These are phyloP conservation scores for Pisolithus marmoratus DNA, from an alignment of 768 basidiomycete genomes.

Conservation along the genomic window DNA sequence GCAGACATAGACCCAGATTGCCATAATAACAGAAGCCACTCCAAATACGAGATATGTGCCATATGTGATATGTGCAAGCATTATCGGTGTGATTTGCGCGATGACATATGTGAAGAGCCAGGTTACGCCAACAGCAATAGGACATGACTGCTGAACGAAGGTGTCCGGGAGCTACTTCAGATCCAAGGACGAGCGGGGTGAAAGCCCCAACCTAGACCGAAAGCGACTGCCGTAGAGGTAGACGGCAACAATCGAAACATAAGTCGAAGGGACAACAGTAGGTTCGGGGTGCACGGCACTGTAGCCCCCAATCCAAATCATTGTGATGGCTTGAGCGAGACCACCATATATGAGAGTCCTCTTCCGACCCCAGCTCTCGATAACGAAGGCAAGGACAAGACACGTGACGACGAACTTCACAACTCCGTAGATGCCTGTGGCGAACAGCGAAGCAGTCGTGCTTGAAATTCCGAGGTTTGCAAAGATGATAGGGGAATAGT, in stretches of 20 bases:
- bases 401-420: conserved; percentile 31
- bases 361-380: conserved; percentile 37
- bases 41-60: conserved; percentile 32
- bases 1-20: conserved; percentile 29
- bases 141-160: conserved; percentile 28
- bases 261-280: conserved; percentile 23
- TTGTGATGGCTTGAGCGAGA: conserved; percentile 28
- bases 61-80: conserved; percentile 24
- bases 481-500: conserved; percentile 35
- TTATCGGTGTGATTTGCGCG: conserved; percentile 32
- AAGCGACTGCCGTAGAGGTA: conserved; percentile 34
- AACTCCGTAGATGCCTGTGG: conserved; percentile 38
- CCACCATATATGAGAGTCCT: conserved; percentile 32
- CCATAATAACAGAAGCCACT: conserved; percentile 23
- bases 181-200: conserved; percentile 29
- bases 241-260: conserved; percentile 31
- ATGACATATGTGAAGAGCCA: conserved; percentile 36
- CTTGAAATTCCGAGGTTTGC: conserved; percentile 29
- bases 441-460: conserved; percentile 28
- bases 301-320: conserved; percentile 34
- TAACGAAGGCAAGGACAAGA: conserved; percentile 30
- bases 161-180: conserved; percentile 34
- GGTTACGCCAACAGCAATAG: conserved; percentile 24
- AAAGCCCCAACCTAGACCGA: conserved; percentile 30
- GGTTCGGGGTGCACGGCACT: conserved; percentile 23